phyloP scores from a whole-genome alignment of 2,329 filamentous ascomycete species.

The Pseudonectria buxi region DNA sequence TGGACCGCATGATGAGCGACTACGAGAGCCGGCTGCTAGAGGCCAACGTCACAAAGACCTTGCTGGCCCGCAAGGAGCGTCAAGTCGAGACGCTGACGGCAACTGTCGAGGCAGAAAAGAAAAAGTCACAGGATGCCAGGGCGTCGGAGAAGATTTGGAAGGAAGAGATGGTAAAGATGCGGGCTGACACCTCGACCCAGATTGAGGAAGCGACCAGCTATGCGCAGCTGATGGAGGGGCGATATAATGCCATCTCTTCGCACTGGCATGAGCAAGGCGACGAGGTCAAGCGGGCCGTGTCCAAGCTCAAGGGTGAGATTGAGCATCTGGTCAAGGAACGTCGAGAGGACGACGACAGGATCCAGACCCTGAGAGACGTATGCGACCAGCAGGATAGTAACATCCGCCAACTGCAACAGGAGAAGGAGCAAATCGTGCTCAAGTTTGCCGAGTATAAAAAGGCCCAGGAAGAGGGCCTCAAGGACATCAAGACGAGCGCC shows the following conservation, averaged over 20 bases:
- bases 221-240: slow-evolving; percentile 61
- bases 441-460: slow-evolving; percentile 59
- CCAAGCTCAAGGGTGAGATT: slow-evolving; percentile 47
- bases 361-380: slow-evolving; percentile 58
- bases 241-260: slow-evolving; percentile 59
- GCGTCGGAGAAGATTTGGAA: slow-evolving; percentile 56
- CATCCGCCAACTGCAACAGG: slow-evolving; percentile 50
- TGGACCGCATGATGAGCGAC: slow-evolving; percentile 60
- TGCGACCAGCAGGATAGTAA: slow-evolving; percentile 69
- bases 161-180: slow-evolving; percentile 56
- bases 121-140: slow-evolving; percentile 52
- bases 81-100: slow-evolving; percentile 64
- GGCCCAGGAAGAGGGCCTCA: slow-evolving; percentile 55
- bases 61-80: slow-evolving; percentile 65
- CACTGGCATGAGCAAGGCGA: slow-evolving; percentile 63
- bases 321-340: slow-evolving; percentile 48
- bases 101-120: slow-evolving; percentile 57
- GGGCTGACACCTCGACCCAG: slow-evolving; percentile 52
- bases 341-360: slow-evolving; percentile 54
- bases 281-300: slow-evolving; percentile 48
- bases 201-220: slow-evolving; percentile 60
- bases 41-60: slow-evolving; percentile 62
- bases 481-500: slow-evolving; percentile 52
- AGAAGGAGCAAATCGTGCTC: slow-evolving; percentile 55
- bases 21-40: slow-evolving; percentile 65